These are phyloP conservation scores for Phytopythium ostracodes DNA, from an alignment of 352 stramenopile genomes.

Conservation along the genomic window DNA sequence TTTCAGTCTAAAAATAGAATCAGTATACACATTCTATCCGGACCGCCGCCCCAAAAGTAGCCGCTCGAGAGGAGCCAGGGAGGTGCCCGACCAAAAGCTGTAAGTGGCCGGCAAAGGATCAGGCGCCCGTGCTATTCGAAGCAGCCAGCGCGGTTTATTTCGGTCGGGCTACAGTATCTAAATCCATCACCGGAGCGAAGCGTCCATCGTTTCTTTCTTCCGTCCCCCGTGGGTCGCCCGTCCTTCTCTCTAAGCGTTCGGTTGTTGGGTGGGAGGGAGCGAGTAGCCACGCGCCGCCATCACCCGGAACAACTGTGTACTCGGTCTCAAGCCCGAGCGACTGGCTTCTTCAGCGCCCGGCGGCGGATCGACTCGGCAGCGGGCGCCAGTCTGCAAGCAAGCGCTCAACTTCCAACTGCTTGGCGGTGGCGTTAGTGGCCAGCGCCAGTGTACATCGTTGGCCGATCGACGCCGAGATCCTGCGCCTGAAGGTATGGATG, in stretches of 20 bases:
- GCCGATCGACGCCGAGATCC: not conserved
- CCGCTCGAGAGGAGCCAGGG: too few species aligned
- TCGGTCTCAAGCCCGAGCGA: not conserved
- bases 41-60: not conserved
- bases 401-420: too few species aligned
- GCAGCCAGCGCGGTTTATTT: not conserved
- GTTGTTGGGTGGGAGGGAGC: not conserved
- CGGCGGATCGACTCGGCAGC: too few species aligned
- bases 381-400: not conserved
- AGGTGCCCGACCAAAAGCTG: not conserved
- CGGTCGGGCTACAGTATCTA: not conserved
- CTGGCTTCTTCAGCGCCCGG: not conserved
- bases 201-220: not conserved
- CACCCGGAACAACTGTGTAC: too few species aligned
- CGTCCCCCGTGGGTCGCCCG: not conserved
- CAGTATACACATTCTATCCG: not conserved
- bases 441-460: not conserved
- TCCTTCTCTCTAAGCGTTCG: not conserved
- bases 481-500: not conserved
- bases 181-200: too few species aligned
- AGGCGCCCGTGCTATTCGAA: not conserved
- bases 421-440: too few species aligned
- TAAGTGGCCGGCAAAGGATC: not conserved
- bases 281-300: not conserved
- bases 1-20: constrained; percentile 6